Evolutionary conservation across 1,139 yeast species (phyloP), one percentile per base, ranked within the genome.

Genomic region (Saccharomyces hybrid): DNA sequence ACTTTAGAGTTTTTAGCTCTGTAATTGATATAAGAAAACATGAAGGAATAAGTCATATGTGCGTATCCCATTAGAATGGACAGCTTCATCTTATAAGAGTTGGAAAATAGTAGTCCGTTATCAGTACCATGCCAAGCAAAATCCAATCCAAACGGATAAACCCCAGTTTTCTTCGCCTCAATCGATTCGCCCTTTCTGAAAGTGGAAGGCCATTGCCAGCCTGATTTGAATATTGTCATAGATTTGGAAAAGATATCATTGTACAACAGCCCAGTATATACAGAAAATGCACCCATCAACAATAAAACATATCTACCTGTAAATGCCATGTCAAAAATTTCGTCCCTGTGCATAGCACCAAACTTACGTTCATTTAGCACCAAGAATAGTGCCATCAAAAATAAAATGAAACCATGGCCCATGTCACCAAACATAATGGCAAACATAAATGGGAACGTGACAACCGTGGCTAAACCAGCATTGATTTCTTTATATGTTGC

Each of bases 401-500:
- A 72, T 64, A 86, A 73, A 55, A 86, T 77, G 59, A 86, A 76
- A 3, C 95, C 95, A 69, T 86, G 95, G 27, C 95, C 95, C 58
- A 85, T 71, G 73, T 86, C 95, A 77, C 95, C 95, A 75, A 86
- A 86, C 95, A 86, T 86, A 62, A 86, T 82, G 38, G 95, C 91
- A 73, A 86, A 86, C 89, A 86, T 84, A 66, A 86, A 86, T 42
- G 95, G 95, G 75, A 86, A 86, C 2, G 95, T 86, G 27, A 86
- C 82, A 54, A 84, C 78, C 1, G 95, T 86, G 29, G 95, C 86
- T 59, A 86, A 75, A 58, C 91, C 95, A 1, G 95, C 88, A 67
- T 86, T 86, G 28, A 86, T 86, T 70, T 86, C 95, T 60, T 86
- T 79, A 67, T 86, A 86, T 16, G 85, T 77, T 5, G 93, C 88